Conservation (phyloP, 257 asterid species). For the Solanum ossicruentum region DNA sequence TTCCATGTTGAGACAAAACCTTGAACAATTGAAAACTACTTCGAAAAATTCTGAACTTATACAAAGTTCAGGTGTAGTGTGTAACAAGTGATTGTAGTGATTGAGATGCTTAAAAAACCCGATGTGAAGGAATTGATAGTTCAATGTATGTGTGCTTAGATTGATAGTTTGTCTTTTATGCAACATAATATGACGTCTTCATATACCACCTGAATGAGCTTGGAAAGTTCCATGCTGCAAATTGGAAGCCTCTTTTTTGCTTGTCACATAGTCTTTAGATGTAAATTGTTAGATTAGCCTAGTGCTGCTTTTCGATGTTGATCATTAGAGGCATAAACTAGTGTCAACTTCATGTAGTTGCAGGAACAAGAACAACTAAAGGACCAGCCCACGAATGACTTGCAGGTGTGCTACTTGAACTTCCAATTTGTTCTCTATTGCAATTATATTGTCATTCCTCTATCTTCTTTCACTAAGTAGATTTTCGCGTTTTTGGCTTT, state of each 20-base stretch:
- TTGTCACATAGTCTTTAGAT: neutral
- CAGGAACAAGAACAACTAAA: constrained; percentile 20
- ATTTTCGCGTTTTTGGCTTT: neutral
- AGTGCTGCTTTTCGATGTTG: neutral
- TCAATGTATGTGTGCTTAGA: neutral
- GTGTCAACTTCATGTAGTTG: neutral
- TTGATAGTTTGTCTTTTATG: neutral
- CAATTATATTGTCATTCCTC: neutral
- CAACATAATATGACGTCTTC: neutral
- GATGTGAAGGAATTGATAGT: neutral
- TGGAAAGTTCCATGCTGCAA: neutral
- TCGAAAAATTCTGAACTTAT: neutral
- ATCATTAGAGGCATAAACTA: neutral
- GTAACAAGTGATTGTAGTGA: neutral
- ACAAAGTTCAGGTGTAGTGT: neutral
- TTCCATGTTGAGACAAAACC: neutral
- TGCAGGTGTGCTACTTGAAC: constrained; percentile 6
- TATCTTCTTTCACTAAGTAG: neutral
- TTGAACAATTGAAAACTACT: neutral
- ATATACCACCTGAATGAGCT: neutral
- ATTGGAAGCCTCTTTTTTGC: neutral
- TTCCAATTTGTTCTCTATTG: neutral
- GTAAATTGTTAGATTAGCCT: neutral
- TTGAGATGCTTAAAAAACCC: neutral
- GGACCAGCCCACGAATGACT: neutral